Evolutionary conservation across 768 basidiomycete species (phyloP).

Genomic region (Amanita rimosa): DNA sequence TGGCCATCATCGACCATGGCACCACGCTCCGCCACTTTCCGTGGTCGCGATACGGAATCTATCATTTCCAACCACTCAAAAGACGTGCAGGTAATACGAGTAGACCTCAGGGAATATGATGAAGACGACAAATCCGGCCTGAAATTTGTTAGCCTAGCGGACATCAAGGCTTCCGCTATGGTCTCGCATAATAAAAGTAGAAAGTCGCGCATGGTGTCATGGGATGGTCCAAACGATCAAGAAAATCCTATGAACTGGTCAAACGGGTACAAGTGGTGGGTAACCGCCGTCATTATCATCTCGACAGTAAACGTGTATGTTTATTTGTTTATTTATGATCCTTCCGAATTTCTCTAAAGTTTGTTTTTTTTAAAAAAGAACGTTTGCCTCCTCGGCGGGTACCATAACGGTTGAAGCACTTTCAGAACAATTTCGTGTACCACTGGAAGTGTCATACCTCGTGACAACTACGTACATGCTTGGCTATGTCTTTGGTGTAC

Average conservation of each 20-base stretch:
- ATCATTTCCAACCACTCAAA: no score
- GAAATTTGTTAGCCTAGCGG: no score
- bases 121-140: no score
- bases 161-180: no score
- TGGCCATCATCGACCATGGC: no score
- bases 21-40: no score
- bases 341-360: no score
- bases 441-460: conserved; percentile 34
- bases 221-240: conserved; percentile 46
- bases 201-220: conserved; percentile 18
- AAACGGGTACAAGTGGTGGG: conserved; percentile 30
- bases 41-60: no score
- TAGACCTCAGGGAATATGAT: no score
- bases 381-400: conserved; percentile 52
- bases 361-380: conserved; percentile 19
- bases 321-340: neutral
- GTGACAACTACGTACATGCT: conserved; percentile 38
- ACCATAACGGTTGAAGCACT: conserved; percentile 26
- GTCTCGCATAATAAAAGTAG: neutral
- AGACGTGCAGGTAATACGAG: no score
- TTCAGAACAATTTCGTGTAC: conserved; percentile 25
- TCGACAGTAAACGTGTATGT: conserved; percentile 51
- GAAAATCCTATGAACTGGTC: conserved; percentile 48
- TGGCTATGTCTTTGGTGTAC: conserved; percentile 38
- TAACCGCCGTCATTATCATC: conserved; percentile 30